phyloP scores from a whole-genome alignment of 202 grass and related monocot species.

The Setaria viridis region DNA sequence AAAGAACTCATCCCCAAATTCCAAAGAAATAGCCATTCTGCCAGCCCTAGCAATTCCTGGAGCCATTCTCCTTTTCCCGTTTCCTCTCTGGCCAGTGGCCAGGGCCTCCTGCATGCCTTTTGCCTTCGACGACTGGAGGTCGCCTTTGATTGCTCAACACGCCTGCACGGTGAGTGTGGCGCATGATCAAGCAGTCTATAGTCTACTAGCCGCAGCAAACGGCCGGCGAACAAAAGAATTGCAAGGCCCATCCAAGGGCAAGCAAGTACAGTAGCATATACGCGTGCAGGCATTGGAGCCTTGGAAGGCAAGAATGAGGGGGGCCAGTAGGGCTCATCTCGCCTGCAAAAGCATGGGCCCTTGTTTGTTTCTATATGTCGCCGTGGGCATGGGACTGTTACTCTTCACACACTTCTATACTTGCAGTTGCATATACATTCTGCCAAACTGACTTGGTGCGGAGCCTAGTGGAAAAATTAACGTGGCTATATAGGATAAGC shows the following conservation, averaged over 20 bases:
- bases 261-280: background rate
- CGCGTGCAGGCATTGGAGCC: background rate
- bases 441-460: no score
- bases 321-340: background rate
- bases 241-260: constrained; percentile 35
- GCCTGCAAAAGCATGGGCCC: constrained; percentile 26
- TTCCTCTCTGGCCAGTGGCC: no score
- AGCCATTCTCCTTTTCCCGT: no score
- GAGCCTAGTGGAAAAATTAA: no score
- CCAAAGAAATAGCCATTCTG: no score
- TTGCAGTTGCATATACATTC: no score
- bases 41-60: no score
- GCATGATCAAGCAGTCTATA: constrained; percentile 20
- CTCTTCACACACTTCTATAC: background rate
- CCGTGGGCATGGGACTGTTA: no score
- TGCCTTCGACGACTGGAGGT: background rate
- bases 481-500: no score
- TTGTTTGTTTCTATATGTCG: background rate
- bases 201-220: background rate
- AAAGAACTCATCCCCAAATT: no score
- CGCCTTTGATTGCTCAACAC: constrained; percentile 45
- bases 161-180: constrained; percentile 20
- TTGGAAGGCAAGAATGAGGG: constrained; percentile 45
- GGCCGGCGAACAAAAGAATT: constrained; percentile 26
- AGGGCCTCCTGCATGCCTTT: no score